Percentiles rank a stretch among this genome's conserved stretches.
phyloP scores from a whole-genome alignment of 257 asterid genomes.

The Knoxia roxburghii region DNA sequence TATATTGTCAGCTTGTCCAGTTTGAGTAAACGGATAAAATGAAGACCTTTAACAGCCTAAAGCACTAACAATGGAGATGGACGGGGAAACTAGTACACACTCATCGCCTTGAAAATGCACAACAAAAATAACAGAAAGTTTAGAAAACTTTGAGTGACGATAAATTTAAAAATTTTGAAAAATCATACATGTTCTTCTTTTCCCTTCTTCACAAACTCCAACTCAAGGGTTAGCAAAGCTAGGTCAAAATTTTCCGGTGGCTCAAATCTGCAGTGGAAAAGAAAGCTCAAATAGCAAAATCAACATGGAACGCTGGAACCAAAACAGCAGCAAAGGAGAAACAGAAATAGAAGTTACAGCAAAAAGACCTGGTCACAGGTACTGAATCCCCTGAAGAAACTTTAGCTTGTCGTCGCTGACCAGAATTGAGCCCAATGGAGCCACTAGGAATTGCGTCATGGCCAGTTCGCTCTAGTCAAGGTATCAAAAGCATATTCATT shows the following conservation, averaged over 20 bases:
- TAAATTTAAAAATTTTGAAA: conserved; percentile 14
- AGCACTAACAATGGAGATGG: background rate
- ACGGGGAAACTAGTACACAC: background rate
- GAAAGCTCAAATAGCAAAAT: background rate
- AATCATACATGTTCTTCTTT: conserved; percentile 72
- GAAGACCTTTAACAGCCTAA: background rate
- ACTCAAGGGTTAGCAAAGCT: conserved; percentile 79
- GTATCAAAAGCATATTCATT: conserved; percentile 18
- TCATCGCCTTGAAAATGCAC: background rate
- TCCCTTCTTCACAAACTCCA: conserved; percentile 94
- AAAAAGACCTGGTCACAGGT: conserved; percentile 59
- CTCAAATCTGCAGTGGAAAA: conserved; percentile 40
- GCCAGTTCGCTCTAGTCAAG: conserved; percentile 66
- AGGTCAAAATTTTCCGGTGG: conserved; percentile 86
- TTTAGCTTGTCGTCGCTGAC: conserved; percentile 86
- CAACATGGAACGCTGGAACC: background rate
- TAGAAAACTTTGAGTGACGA: background rate
- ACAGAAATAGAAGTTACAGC: background rate
- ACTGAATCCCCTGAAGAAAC: conserved; percentile 77
- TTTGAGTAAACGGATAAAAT: background rate
- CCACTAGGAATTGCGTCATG: conserved; percentile 58
- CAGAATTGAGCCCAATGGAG: conserved; percentile 69
- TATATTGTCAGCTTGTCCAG: conserved; percentile 19
- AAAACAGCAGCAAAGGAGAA: background rate
- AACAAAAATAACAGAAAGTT: conserved; percentile 6